Conservation (phyloP, 257 asterid genomes). For the Lycium ferocissimum region DNA sequence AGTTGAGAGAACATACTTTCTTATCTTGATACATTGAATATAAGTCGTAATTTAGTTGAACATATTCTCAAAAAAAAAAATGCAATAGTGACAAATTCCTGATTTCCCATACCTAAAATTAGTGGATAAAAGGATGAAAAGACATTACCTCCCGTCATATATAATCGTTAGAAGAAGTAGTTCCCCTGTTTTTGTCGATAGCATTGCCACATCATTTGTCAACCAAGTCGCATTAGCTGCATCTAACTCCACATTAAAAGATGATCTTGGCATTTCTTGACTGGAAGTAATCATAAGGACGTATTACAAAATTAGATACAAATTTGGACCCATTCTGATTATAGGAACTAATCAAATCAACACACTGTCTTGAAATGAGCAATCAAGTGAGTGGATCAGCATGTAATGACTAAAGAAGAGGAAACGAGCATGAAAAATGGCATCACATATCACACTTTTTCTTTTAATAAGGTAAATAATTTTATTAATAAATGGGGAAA, state of each 20-base stretch:
- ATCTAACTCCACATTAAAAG: constrained; percentile 86
- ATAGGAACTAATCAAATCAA: constrained; percentile 1
- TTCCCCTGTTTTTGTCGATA: constrained; percentile 94
- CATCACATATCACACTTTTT: constrained; percentile 16
- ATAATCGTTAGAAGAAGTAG: constrained; percentile 86
- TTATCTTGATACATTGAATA: too few species aligned
- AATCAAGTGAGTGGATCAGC: not conserved
- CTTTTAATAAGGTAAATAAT: too few species aligned
- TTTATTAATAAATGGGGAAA: too few species aligned
- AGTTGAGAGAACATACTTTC: too few species aligned
- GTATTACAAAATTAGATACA: constrained; percentile 24
- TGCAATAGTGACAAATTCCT: not conserved
- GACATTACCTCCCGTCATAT: constrained; percentile 89
- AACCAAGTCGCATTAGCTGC: constrained; percentile 94
- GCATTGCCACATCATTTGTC: constrained; percentile 88
- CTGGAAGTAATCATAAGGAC: constrained; percentile 47
- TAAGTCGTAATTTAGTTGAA: not conserved
- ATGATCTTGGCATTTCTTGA: constrained; percentile 83
- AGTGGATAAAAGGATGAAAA: constrained; percentile 9
- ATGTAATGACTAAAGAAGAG: not conserved
- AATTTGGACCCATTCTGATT: constrained; percentile 3
- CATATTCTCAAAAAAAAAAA: not conserved
- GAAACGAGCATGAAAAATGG: constrained; percentile 19
- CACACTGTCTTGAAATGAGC: not conserved
- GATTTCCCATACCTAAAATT: not conserved